phyloP scores from a whole-genome alignment of 2,329 filamentous ascomycete genomes.

The Xylariomycetidae sp. region DNA sequence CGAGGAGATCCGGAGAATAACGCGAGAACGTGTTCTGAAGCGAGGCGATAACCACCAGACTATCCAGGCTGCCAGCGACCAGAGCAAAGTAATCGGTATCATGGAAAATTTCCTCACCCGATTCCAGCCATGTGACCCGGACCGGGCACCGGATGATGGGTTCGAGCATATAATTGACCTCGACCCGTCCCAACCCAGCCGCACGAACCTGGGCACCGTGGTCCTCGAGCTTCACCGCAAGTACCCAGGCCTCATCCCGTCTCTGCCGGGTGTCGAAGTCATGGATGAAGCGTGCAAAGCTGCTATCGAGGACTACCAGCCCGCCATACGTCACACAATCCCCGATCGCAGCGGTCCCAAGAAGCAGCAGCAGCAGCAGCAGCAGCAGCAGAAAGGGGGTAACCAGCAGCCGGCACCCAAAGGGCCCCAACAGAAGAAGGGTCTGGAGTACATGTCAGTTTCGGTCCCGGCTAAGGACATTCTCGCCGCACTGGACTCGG shows the following conservation, averaged over 20 bases:
- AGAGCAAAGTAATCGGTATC: constrained; percentile 72
- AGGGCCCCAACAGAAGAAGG: constrained; percentile 36
- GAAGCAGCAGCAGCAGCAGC: constrained; percentile 39
- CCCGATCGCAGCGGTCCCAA: constrained; percentile 48
- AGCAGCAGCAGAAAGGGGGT: constrained; percentile 38
- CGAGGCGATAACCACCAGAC: constrained; percentile 97
- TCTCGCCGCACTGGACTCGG: constrained; percentile 55
- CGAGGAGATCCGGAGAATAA: constrained; percentile 66
- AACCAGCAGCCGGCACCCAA: constrained; percentile 27
- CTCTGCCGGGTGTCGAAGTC: constrained; percentile 64
- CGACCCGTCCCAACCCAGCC: constrained; percentile 69
- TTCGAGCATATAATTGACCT: constrained; percentile 86
- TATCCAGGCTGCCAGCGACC: constrained; percentile 75
- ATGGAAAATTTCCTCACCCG: constrained; percentile 91
- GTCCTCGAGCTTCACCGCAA: constrained; percentile 64
- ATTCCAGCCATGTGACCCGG: constrained; percentile 70
- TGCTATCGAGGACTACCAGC: constrained; percentile 71
- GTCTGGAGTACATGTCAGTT: constrained; percentile 52
- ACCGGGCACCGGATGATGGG: constrained; percentile 63
- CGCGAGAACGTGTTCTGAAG: constrained; percentile 69
- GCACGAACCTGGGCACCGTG: constrained; percentile 77
- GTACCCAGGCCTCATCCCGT: constrained; percentile 70
- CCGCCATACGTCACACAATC: constrained; percentile 69
- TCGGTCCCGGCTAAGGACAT: constrained; percentile 38
- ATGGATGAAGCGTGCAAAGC: constrained; percentile 74